Conservation (phyloP, 2,329 filamentous ascomycete genomes). For the Alternaria dauci region DNA sequence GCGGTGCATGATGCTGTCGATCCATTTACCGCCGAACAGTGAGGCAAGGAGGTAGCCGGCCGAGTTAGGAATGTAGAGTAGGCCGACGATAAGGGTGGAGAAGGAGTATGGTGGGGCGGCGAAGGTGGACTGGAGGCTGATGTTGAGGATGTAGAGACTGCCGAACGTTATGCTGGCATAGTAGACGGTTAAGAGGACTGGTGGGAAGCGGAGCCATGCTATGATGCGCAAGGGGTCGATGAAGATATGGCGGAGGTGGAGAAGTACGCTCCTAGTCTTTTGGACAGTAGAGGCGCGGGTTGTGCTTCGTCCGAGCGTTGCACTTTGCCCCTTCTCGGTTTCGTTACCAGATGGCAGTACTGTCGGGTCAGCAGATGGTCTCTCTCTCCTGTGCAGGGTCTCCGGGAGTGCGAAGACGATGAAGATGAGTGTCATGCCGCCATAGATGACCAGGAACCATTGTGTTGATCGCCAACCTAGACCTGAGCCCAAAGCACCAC, state of each 20-base stretch:
- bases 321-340: constrained; percentile 16
- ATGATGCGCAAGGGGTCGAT: constrained; percentile 52
- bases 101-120: constrained; percentile 45
- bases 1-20: constrained; percentile 52
- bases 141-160: constrained; percentile 52
- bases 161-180: constrained; percentile 53
- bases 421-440: constrained; percentile 42
- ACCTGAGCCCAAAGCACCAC: constrained; percentile 44
- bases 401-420: constrained; percentile 50
- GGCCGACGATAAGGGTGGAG: constrained; percentile 47
- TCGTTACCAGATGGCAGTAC: not conserved
- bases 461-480: constrained; percentile 52
- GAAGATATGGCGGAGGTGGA: constrained; percentile 47
- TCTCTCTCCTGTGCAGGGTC: constrained; percentile 33
- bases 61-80: constrained; percentile 51
- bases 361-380: constrained; percentile 9
- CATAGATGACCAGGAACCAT: constrained; percentile 52
- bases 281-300: constrained; percentile 48
- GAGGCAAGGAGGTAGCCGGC: constrained; percentile 48
- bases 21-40: constrained; percentile 51
- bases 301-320: constrained; percentile 36
- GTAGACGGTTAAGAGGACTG: constrained; percentile 51
- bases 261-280: constrained; percentile 41
- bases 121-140: constrained; percentile 50
- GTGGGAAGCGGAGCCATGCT: constrained; percentile 50